Base-by-base conservation (phyloP, 192 early-diverging fungal species). In the Kickxella alabastrina region DNA sequence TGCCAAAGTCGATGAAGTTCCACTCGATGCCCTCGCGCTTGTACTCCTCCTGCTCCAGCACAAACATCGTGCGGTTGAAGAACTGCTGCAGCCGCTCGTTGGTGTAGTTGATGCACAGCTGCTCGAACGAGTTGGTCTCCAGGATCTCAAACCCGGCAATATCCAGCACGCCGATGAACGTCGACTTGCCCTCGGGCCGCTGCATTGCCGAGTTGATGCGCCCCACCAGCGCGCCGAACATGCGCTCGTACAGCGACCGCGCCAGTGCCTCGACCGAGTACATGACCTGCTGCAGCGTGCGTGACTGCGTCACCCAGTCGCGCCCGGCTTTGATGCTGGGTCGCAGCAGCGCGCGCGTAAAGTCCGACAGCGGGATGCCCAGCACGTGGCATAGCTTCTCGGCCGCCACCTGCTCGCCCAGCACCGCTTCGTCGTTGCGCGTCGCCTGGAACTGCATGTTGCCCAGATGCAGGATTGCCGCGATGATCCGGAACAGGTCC, bases 81-180 rank as follows among this genome's bases (percentile, higher is more conserved):
- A 99, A 96, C 68, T 99, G 96, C 70, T 99, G 96, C 15, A 99
- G 83, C 49, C 86, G 87, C 72, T 99, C 96, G 68, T 99, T 99
- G 31, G 93, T 96, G 65, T 99, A 99, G 77, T 99, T 99, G 83
- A 99, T 99, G 75, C 92, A 96, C 26, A 99, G 79, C 68, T 99
- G 96, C 66, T 99, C 96, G 78, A 97, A 99, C 63, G 89, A 91
- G 78, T 99, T 99, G 48, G 82, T 81, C 70, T 97, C 89, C 59
- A 99, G 94, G 48, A 99, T 97, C 77, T 99, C 96, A 71, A 99
- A 99, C 15, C 96, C 96, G 8, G 93, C 93, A 80, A 99, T 99
- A 79, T 99, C 96, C 9, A 99, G 68, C 23, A 99, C 96, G 27
- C 96, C 96, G 65, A 99, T 97, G 47, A 95, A 98, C 3, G 82